A percentile compares a stretch with the other conserved stretches of the same genome.
These are phyloP conservation scores for Pleoardoris graminearum DNA, from an alignment of 2,329 filamentous ascomycete genomes.

Conservation along the genomic window DNA sequence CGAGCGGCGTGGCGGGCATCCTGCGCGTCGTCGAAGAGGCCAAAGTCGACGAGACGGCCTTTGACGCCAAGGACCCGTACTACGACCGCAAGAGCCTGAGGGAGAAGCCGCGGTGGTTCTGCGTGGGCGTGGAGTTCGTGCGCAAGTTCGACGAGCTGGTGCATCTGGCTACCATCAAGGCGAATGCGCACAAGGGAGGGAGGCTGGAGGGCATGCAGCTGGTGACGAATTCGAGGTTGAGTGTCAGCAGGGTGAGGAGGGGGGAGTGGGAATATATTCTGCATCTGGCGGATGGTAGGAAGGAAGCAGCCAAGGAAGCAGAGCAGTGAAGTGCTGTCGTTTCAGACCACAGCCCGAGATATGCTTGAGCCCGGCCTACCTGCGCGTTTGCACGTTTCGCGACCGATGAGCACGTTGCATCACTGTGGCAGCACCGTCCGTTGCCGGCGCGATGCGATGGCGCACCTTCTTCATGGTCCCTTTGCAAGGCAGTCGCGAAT, in stretches of 20 bases:
- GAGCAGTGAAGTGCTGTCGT: too few relatives aligned
- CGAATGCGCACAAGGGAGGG: slow-evolving; percentile 58
- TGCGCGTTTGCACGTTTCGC: too few relatives aligned
- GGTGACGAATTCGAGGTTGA: slow-evolving; percentile 78
- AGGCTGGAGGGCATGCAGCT: slow-evolving; percentile 77
- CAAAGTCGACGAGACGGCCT: slow-evolving; percentile 75
- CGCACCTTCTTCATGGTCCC: too few relatives aligned
- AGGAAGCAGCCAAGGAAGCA: neutral
- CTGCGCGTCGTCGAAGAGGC: slow-evolving; percentile 90
- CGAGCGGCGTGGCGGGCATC: slow-evolving; percentile 81
- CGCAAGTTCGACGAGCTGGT: slow-evolving; percentile 77
- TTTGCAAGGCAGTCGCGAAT: too few relatives aligned
- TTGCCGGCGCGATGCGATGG: too few relatives aligned
- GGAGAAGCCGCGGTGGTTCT: slow-evolving; percentile 77
- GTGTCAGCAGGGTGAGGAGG: slow-evolving; percentile 70
- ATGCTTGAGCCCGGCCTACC: too few relatives aligned
- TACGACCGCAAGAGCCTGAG: slow-evolving; percentile 77
- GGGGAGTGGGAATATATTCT: slow-evolving; percentile 69
- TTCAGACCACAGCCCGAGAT: too few relatives aligned
- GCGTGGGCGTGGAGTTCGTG: slow-evolving; percentile 86
- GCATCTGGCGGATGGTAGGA: slow-evolving; percentile 47
- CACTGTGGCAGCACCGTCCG: too few relatives aligned
- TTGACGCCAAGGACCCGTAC: slow-evolving; percentile 74
- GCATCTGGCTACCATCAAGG: slow-evolving; percentile 71
- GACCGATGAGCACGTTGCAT: too few relatives aligned